These are phyloP conservation scores for Malania oleifera DNA, from an alignment of 164 flowering plant genomes.

Conservation along the genomic window DNA sequence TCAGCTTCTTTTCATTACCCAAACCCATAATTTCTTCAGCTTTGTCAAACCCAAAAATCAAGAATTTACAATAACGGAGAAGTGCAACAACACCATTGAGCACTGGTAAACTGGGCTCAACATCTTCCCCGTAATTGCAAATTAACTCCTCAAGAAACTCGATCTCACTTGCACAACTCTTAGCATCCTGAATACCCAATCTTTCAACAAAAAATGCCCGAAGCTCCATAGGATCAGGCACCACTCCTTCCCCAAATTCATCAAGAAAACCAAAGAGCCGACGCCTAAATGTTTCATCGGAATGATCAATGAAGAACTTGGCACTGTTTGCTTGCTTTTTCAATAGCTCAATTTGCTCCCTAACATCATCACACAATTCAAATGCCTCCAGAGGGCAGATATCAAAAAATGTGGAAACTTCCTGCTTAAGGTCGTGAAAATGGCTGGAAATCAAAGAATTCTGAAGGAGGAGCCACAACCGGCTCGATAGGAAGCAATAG, in stretches of 20 bases:
- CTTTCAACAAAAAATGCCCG: background rate
- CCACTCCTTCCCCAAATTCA: background rate
- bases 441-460: background rate
- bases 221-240: background rate
- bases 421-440: background rate
- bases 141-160: background rate
- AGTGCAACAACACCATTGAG: background rate
- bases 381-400: background rate
- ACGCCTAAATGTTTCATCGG: background rate
- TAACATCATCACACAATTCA: background rate
- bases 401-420: background rate
- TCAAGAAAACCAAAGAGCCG: background rate
- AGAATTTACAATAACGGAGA: background rate
- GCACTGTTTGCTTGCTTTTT: background rate
- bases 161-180: background rate
- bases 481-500: background rate
- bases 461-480: constrained; percentile 4
- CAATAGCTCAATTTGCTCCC: background rate
- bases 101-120: background rate
- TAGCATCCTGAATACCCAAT: background rate
- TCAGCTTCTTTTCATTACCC: background rate
- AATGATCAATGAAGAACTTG: background rate
- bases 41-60: background rate
- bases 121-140: background rate
- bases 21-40: background rate